Conservation (phyloP, 192 early-diverging fungal species). For the Coemansia asiatica region DNA sequence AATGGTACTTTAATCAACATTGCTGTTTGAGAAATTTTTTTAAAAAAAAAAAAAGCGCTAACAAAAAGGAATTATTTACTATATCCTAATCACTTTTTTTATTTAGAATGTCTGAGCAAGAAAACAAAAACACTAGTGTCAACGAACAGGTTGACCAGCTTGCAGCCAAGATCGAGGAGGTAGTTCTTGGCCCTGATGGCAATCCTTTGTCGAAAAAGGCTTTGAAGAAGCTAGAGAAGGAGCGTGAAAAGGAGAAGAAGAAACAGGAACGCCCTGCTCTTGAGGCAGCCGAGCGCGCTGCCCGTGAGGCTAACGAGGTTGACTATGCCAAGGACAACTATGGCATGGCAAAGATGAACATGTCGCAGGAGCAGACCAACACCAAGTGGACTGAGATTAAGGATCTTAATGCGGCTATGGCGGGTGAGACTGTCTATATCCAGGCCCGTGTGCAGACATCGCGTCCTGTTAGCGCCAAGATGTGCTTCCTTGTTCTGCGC, state of each 20-base stretch:
- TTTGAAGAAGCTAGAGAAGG: slow-evolving; percentile 92
- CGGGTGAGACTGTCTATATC: slow-evolving; percentile 75
- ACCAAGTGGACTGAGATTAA: slow-evolving; percentile 64
- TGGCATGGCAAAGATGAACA: slow-evolving; percentile 85
- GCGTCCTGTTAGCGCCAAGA: slow-evolving; percentile 72
- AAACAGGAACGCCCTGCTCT: slow-evolving; percentile 64
- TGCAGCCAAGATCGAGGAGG: slow-evolving; percentile 51
- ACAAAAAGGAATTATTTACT: not conserved
- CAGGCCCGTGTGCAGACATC: slow-evolving; percentile 91
- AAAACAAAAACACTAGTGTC: slow-evolving; percentile 8
- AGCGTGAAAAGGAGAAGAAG: slow-evolving; percentile 79
- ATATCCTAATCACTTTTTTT: not conserved
- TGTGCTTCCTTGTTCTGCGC: slow-evolving; percentile 90
- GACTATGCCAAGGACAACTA: slow-evolving; percentile 85
- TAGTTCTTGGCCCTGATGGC: slow-evolving; percentile 72
- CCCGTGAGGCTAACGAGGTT: slow-evolving; percentile 47
- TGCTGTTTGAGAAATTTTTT: too few species aligned
- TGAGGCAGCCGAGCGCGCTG: slow-evolving; percentile 68
- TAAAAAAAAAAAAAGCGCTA: too few species aligned
- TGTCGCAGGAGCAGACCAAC: slow-evolving; percentile 75
- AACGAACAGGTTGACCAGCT: slow-evolving; percentile 46
- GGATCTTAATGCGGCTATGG: slow-evolving; percentile 62
- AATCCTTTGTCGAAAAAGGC: slow-evolving; percentile 88
- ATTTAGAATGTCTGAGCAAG: slow-evolving; percentile 35
- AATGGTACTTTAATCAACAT: too few species aligned